Base-by-base conservation (phyloP, 2,329 filamentous ascomycete genomes). In the Botryotinia convoluta region DNA sequence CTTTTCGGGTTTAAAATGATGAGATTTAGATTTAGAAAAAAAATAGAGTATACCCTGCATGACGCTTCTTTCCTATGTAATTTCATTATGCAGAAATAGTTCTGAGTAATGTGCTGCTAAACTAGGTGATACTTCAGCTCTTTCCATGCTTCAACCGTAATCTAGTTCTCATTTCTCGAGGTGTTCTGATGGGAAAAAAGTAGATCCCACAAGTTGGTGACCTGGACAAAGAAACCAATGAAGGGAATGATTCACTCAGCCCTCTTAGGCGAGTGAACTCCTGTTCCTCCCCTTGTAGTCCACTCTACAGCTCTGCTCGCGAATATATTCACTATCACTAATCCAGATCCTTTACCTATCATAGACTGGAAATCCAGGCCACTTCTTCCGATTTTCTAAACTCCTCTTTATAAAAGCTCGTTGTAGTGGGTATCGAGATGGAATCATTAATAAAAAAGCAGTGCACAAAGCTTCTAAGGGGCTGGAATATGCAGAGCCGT, bases 381-480 rank as follows among this genome's bases (percentile, higher is more conserved):
- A 29, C 12, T 18, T 29, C 14, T 54, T 29, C 14, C 3, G 12
- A 8, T 29, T 54, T 54, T 29, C 14, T 14, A 54, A 29, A 54
- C 6, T 16, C 6, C 51, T 8, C 14, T 29, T 8, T 29, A 29
- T 29, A 18, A 29, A 54, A 54, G 48, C 48, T 51, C 12, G 10
- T 6, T n/a, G 6, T 0, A 9, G 48, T 51, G 10, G 9, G 26
- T 18, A 1, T 7, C n/a, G 8, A 54, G 14, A 54, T 18, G 2
- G 2, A 16, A 16, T 54, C 1, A 54, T n/a, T 54, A 26, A 14
- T 54, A 5, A 4, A 54, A 5, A 54, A 54, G 12, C 12, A 51
- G 12, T 1, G 8, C 45, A 26, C 0, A 44, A 44, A 44, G 2
- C 18, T 5, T 3, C 18, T 22, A 26, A 12, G 4, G 3, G 4